phyloP scores from a whole-genome alignment of 2,329 filamentous ascomycete genomes.

The Exophiala calicioides region DNA sequence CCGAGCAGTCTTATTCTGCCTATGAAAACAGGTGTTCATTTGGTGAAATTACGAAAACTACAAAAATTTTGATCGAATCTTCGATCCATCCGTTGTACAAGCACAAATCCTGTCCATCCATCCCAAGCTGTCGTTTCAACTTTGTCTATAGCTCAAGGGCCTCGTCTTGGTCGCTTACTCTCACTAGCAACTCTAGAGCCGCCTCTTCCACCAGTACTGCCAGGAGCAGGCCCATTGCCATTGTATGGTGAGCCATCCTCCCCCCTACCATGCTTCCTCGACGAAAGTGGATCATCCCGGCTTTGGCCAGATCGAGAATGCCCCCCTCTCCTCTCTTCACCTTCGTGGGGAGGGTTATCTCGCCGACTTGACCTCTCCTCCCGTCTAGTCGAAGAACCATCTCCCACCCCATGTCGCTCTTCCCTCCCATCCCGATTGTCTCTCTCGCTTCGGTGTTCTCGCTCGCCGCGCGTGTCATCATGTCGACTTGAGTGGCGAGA shows the following conservation, averaged over 20 bases:
- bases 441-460: slow-evolving; percentile 21
- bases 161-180: slow-evolving; percentile 45
- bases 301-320: slow-evolving; percentile 28
- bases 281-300: slow-evolving; percentile 40
- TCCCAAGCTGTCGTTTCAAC: too few relatives aligned
- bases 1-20: too few relatives aligned
- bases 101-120: too few relatives aligned
- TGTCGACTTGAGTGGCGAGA: slow-evolving; percentile 27
- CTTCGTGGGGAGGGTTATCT: slow-evolving; percentile 19
- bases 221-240: slow-evolving; percentile 37
- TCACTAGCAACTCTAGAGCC: slow-evolving; percentile 44
- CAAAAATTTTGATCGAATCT: too few relatives aligned
- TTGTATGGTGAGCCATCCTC: slow-evolving; percentile 25
- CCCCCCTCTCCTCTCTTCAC: slow-evolving; percentile 23
- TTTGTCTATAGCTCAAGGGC: too few relatives aligned
- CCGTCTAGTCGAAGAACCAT: slow-evolving; percentile 12
- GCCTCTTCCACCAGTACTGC: slow-evolving; percentile 35
- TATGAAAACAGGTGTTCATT: too few relatives aligned
- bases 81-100: too few relatives aligned
- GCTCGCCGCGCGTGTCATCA: slow-evolving; percentile 24
- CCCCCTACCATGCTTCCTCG: slow-evolving; percentile 39
- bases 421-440: slow-evolving; percentile 23
- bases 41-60: too few relatives aligned
- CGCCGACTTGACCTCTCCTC: slow-evolving; percentile 21
- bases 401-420: slow-evolving; percentile 20